Evolutionary conservation across 176 grass and related monocot species (phyloP).

Genomic region (Oryza punctata): DNA sequence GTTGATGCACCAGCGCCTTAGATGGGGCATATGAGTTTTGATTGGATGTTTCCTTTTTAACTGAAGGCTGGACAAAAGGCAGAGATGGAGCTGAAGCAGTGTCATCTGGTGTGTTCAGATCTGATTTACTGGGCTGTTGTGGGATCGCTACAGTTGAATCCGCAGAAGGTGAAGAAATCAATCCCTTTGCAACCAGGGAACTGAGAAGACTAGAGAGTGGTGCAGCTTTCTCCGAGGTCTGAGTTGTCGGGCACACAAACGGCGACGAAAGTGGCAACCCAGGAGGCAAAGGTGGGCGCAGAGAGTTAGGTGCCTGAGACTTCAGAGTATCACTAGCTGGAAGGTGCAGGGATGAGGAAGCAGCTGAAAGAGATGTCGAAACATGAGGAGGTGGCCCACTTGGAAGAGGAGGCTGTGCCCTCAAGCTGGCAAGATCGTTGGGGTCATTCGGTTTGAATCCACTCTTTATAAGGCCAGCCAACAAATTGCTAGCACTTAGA

Average conservation of each 20-base stretch:
- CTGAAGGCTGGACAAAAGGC: constrained; percentile 22
- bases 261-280: constrained; percentile 58
- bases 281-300: constrained; percentile 70
- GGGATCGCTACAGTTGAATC: constrained; percentile 43
- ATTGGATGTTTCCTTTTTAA: constrained; percentile 34
- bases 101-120: constrained; percentile 18
- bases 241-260: constrained; percentile 21
- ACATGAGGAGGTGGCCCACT: constrained; percentile 39
- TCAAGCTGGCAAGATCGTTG: constrained; percentile 35
- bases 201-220: constrained; percentile 85
- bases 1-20: constrained; percentile 28
- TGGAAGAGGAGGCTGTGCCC: constrained; percentile 52
- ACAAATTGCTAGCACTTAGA: constrained; percentile 52
- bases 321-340: constrained; percentile 30
- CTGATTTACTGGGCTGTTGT: constrained; percentile 35
- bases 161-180: constrained; percentile 72
- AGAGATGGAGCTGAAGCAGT: constrained; percentile 32
- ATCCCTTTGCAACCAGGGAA: constrained; percentile 90
- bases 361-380: constrained; percentile 25
- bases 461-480: constrained; percentile 70
- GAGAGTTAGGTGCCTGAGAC: constrained; percentile 29
- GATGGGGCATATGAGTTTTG: constrained; percentile 21
- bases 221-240: constrained; percentile 41
- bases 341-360: constrained; percentile 43
- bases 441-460: constrained; percentile 53